phyloP scores from a whole-genome alignment of 2,329 filamentous ascomycete species.

The Myriosclerotinia duriaeana region DNA sequence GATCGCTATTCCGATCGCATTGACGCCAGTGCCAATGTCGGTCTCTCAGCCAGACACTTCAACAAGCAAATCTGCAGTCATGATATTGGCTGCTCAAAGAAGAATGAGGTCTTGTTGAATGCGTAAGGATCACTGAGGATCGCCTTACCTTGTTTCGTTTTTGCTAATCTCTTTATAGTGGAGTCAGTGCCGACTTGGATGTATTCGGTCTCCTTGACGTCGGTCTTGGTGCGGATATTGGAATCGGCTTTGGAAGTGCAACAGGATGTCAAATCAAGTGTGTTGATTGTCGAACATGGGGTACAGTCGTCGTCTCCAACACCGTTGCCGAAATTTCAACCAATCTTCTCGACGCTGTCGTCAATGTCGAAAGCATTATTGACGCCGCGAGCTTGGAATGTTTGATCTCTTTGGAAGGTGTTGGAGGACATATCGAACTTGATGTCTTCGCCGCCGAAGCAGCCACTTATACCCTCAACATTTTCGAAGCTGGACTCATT shows the following conservation, averaged over 20 bases:
- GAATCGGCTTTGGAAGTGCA: conserved; percentile 19
- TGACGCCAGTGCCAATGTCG: neutral
- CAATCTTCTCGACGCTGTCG: conserved; percentile 25
- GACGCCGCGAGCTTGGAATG: conserved; percentile 29
- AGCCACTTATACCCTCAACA: conserved; percentile 29
- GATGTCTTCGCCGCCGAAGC: conserved; percentile 28
- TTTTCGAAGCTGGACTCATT: conserved; percentile 28
- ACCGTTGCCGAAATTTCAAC: conserved; percentile 27
- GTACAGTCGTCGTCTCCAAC: conserved; percentile 31
- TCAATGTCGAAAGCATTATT: conserved; percentile 26
- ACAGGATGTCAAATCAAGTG: conserved; percentile 26
- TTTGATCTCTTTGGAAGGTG: conserved; percentile 29
- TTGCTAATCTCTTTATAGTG: conserved; percentile 24
- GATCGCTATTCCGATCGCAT: conserved; percentile 1
- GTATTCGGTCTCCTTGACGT: conserved; percentile 16
- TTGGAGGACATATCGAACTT: conserved; percentile 33
- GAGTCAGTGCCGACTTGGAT: conserved; percentile 15
- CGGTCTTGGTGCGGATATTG: conserved; percentile 5
- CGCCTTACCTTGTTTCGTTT: too few relatives aligned
- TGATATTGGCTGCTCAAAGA: conserved; percentile 22
- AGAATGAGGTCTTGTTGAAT: conserved; percentile 31
- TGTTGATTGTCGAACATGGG: conserved; percentile 34
- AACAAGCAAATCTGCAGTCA: conserved; percentile 10
- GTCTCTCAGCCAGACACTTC: neutral
- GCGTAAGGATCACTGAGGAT: conserved; percentile 25